Evolutionary conservation across 2,329 filamentous ascomycete genomes (phyloP).

Genomic region (Cordyceps cateniannulata): DNA sequence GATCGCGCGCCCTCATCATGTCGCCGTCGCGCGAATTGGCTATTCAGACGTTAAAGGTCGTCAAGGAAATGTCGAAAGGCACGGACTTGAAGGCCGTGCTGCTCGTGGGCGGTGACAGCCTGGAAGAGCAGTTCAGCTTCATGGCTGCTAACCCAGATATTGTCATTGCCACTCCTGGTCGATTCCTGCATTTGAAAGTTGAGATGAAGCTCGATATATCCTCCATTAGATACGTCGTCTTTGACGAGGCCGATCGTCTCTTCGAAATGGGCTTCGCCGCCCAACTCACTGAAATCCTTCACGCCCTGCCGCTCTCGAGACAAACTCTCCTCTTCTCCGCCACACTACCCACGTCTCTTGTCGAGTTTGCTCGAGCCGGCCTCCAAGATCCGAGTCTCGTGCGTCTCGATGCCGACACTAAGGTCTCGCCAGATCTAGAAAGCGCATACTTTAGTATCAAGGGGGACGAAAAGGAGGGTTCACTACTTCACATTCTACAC

Average conservation of each 20-base stretch:
- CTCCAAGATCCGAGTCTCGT: conserved; percentile 88
- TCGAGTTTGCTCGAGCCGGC: conserved; percentile 92
- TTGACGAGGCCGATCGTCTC: conserved; percentile 92
- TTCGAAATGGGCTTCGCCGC: conserved; percentile 99
- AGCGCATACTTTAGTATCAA: conserved; percentile 94
- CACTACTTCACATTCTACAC: conserved; percentile 79
- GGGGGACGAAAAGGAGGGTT: conserved; percentile 87
- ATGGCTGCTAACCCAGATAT: conserved; percentile 97
- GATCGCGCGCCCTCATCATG: conserved; percentile 78
- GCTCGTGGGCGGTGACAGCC: conserved; percentile 87
- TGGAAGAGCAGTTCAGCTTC: conserved; percentile 89
- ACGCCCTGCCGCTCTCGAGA: conserved; percentile 74
- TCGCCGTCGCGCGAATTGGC: conserved; percentile 93
- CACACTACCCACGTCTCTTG: conserved; percentile 85
- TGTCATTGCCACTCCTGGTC: conserved; percentile 91
- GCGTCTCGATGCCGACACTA: conserved; percentile 87
- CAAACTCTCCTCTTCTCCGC: conserved; percentile 95
- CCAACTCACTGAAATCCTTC: conserved; percentile 87
- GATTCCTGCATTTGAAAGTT: conserved; percentile 93
- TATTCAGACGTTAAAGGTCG: conserved; percentile 89
- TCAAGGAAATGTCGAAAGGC: conserved; percentile 86
- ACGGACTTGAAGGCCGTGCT: conserved; percentile 88
- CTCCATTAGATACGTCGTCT: conserved; percentile 89
- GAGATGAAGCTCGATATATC: conserved; percentile 93
- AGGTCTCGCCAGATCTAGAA: conserved; percentile 92